Base-by-base conservation (phyloP, 768 basidiomycete genomes). In the Lactarius sp. region DNA sequence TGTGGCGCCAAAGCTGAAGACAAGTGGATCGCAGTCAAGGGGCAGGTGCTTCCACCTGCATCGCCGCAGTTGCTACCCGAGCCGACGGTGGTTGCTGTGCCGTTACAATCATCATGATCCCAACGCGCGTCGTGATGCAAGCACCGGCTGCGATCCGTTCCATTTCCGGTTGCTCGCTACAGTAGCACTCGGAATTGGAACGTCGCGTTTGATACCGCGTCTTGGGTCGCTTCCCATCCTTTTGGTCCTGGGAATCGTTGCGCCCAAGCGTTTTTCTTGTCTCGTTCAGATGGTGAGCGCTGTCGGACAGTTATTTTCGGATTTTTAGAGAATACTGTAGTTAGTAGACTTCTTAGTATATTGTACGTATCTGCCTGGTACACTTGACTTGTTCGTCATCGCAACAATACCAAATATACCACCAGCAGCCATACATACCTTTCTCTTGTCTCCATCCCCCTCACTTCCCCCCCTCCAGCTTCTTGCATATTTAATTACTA, bases 1-100 rank as follows among this genome's bases (percentile, higher is more conserved):
- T 58, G 53, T 18, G 66, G n/a, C 9, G 37, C 73, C 67, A 52
- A 73, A 74, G 69, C 82, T 81, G 42, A n/a, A 71, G 88, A 91
- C 70, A 89, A 87, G 71, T 92, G 90, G 90, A 83, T 91, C 55
- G 78, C 87, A 20, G 85, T 92, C 72, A 87, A 89, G 73, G 79
- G 79, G 27, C 76, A 83, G 63, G 46, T 55, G 61, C 52, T 52
- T 36, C 61, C 59, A 27, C 60, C 37, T 42, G 10, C 44, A 37
- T 39, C 60, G 14, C 53, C 60, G 14, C 53, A 31, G 13, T 31
- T 50, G 41, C 41, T 14, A 8, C 44, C 51, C 36, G 59, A 42
- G 16, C 44, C 34, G 41, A 27, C n/a, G 44, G 31, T 16, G 22
- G 33, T 44, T 16, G 47, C 47, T 20, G 49, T 65, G 34, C 16